Percentiles rank a stretch among this genome's conserved stretches.
Evolutionary conservation across 768 basidiomycete genomes (phyloP).

Genomic region (Calocybe cyanea): DNA sequence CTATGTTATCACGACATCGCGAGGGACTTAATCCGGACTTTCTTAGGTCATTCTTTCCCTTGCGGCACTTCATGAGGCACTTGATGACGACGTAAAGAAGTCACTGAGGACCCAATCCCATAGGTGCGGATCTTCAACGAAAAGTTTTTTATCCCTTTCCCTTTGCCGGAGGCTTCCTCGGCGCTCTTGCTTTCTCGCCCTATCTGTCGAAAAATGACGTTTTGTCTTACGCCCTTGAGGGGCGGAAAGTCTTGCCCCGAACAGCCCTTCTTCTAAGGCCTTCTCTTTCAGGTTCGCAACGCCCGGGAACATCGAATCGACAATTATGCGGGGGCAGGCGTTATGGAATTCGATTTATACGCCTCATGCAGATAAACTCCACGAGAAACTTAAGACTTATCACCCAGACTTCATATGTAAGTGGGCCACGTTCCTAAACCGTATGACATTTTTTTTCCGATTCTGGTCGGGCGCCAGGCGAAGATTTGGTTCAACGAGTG

Average conservation of each 20-base stretch:
- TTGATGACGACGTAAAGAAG: constrained; percentile 79
- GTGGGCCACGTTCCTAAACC: constrained; percentile 39
- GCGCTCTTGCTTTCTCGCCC: constrained; percentile 11
- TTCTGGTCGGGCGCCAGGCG: constrained; percentile 20
- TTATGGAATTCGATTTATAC: constrained; percentile 88
- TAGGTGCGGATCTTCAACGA: constrained; percentile 41
- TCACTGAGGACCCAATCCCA: constrained; percentile 62
- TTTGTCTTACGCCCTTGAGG: no score
- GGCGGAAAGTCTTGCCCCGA: no score
- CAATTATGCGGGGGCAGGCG: constrained; percentile 59
- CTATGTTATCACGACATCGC: constrained; percentile 8
- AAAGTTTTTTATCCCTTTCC: no score
- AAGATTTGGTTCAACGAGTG: not conserved
- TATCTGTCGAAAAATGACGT: constrained; percentile 6
- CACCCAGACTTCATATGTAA: constrained; percentile 92
- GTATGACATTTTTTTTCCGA: constrained; percentile 28
- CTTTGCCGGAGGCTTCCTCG: constrained; percentile 13
- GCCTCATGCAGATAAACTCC: constrained; percentile 86
- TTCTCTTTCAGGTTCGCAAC: constrained; percentile 48
- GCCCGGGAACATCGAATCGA: constrained; percentile 64
- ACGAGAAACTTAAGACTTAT: constrained; percentile 80
- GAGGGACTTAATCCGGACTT: constrained; percentile 15
- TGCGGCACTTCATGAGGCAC: constrained; percentile 66
- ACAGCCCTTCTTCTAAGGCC: constrained; percentile 11
- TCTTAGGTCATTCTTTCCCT: constrained; percentile 80